Evolutionary conservation across 1,284 basidiomycete genomes (phyloP), one percentile per base, ranked within the genome.

Genomic region (Fomitiporia mediterranea): DNA sequence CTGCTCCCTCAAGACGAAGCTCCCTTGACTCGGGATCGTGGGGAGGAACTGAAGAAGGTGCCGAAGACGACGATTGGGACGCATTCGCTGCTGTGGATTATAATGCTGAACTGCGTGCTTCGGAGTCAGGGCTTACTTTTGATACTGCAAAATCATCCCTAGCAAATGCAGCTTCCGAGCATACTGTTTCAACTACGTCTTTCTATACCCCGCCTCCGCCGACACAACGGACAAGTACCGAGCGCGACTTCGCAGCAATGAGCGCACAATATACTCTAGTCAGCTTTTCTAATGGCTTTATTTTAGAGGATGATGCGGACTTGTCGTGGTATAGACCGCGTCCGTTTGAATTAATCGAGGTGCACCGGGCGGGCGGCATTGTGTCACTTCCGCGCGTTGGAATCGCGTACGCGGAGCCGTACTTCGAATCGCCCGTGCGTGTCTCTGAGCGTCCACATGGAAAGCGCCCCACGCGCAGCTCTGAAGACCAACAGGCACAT

Each of bases 291-390:
- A 85, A 83, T 0, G 83, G 84, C 1, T 76, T 83, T 61, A 68
- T 84, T 13, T 74, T 89, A 32, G 83, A 89, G 61, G 85, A 87
- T 64, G 81, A 83, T 28, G 77, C 77, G 53, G 62, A 70, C 4
- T 66, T 86, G 6, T 69, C 74, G 0, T 83, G 79, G 76, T 86
- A 85, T 52, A 66, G 75, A 43, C 64, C 86, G 9, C 68, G 73
- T 5, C 75, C 82, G 0, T 74, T 81, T 59, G 86, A 89, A 62
- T 73, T 89, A 7, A 72, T 89, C 13, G 86, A 89, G 64, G 67
- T 89, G 7, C 84, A 89, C 61, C 67, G 74, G 28, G 58, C 67
- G 13, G 69, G 72, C 51, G 63, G 72, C 55, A 60, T 76, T 52
- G 72, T 75, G 8, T 65, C 68, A 0, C 71, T 84, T 2, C 76